phyloP scores from a whole-genome alignment of 768 basidiomycete genomes.

The Boletus sensibilis region DNA sequence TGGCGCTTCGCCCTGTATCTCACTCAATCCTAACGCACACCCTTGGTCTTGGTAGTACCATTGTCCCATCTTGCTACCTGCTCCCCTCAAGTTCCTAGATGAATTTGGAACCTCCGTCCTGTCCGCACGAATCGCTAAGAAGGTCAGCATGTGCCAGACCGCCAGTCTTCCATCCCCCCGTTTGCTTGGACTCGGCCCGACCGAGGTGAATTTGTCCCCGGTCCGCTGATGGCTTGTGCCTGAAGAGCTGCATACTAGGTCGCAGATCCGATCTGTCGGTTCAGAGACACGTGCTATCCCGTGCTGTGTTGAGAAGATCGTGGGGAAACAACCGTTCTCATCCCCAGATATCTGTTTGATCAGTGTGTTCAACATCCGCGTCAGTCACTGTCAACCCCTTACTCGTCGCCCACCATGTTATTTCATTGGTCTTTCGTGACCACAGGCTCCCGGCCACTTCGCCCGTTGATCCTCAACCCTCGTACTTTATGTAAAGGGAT shows the following conservation, averaged over 20 bases:
- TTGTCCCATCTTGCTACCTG: background rate
- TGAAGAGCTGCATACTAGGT: background rate
- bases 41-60: background rate
- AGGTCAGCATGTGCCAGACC: background rate
- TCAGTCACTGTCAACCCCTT: background rate
- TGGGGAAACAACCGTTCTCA: background rate
- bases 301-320: background rate
- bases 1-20: background rate
- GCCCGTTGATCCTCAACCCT: background rate
- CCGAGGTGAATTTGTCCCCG: background rate
- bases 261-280: background rate
- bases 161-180: background rate
- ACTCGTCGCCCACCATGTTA: background rate
- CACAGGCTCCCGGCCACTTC: too few relatives aligned
- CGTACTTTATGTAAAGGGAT: background rate
- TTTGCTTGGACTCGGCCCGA: background rate
- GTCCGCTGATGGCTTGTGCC: background rate
- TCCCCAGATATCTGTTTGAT: background rate
- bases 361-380: background rate
- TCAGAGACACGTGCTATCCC: background rate
- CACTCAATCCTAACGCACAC: background rate
- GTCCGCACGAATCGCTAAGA: constrained; percentile 1
- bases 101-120: background rate
- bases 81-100: background rate
- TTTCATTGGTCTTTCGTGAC: background rate